Base-by-base conservation (phyloP, 1,284 basidiomycete species). In the Boletus albobrunnescens region DNA sequence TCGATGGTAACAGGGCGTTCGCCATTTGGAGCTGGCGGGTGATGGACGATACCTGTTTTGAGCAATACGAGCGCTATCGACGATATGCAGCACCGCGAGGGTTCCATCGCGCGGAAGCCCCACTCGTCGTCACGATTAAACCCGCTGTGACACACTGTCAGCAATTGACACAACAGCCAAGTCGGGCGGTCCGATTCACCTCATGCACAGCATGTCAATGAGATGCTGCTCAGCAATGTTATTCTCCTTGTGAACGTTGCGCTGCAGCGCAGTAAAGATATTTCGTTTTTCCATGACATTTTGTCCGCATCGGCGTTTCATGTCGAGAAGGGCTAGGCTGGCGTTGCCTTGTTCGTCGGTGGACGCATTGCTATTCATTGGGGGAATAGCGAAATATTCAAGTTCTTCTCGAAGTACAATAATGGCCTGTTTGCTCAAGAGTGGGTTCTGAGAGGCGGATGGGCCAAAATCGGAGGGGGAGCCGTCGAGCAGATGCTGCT, bases 141-240 rank as follows among this genome's bases (percentile, higher is more conserved):
- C 17, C 95, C 95, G 68, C 94, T 96, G 58, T 17, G 54, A 37
- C 38, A 38, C 27, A 16, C 27, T 17, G 38, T 59, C 46, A 57
- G 51, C 39, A 41, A 55, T 31, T 32, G 33, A 62, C 77, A 51
- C 19, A 23, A 43, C 13, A 28, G 11, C 28, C 22, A 44, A 37
- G 23, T 33, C 22, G 22, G 6, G 26, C 24, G 36, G 37, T 43
- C 22, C 7, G 6, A 33, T 32, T 53, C 64, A 94, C 94, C 91
- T 95, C 93, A 98, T 97, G 73, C 96, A 99, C 46, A 99, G 78
- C 95, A 99, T 99, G 72, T 99, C 96, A 70, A 99, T 99, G 56
- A 99, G 75, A 72, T 99, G 95, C 72, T 98, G 95, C 70, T 99
- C 95, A 14, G 95, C 95, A 55, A 97, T 77, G 67, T 99, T 99